Evolutionary conservation across 2,329 filamentous ascomycete species (phyloP).

Genomic region (Byssochlamys sp.): DNA sequence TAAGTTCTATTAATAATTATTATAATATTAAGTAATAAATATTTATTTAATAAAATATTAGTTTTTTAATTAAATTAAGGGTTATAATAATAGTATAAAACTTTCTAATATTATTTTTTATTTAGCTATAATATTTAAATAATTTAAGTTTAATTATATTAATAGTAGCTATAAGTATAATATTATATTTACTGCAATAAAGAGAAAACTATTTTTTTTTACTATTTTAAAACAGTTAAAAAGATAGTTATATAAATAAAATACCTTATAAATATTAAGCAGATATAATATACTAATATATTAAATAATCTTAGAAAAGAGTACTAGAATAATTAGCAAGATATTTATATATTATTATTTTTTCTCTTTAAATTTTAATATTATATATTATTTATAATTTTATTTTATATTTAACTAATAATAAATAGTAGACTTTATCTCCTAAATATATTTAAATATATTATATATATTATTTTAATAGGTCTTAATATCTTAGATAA

Average conservation of each 20-base stretch:
- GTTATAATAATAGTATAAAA: no score
- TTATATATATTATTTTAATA: neutral
- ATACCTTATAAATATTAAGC: neutral
- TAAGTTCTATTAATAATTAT: no score
- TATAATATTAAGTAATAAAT: no score
- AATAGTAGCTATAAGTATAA: no score
- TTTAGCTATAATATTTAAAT: no score
- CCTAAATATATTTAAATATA: neutral
- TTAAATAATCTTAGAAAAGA: no score
- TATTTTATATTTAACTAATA: neutral
- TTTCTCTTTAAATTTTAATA: neutral
- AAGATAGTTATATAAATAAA: neutral
- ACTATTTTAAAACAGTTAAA: neutral
- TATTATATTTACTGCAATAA: neutral
- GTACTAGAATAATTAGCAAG: neutral
- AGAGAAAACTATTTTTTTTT: neutral
- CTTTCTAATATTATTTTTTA: no score
- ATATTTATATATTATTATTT: neutral
- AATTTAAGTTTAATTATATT: no score
- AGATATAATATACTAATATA: no score
- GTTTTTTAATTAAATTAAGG: no score
- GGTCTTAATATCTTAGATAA: neutral
- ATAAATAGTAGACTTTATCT: neutral
- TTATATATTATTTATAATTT: neutral
- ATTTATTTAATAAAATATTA: no score